Base-by-base conservation (phyloP, 2,329 filamentous ascomycete species). In the Helotiales sp. region DNA sequence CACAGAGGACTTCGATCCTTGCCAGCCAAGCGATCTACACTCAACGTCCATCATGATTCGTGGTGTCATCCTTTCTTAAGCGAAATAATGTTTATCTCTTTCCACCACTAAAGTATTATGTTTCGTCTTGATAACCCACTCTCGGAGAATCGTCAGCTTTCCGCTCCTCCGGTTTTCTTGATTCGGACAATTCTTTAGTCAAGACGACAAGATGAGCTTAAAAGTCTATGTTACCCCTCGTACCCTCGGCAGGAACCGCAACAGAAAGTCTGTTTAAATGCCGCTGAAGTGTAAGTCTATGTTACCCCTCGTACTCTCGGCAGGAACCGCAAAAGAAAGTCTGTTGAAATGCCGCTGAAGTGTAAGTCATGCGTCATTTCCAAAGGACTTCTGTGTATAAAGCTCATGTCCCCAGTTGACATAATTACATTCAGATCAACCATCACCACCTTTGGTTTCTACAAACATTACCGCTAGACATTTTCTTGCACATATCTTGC, bases 101-200 rank as follows among this genome's bases (percentile, higher is more conserved):
- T 59, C 55, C 55, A 59, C 55, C 55, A 59, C 55, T 59, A 15
- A 59, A 11, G 22, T 43, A 26, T n/a, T 40, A 7, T 22, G 55
- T 59, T 43, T 59, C 55, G 22, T 59, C 55, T 43, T 43, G 2
- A 59, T 22, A 26, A 59, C 11, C 20, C n/a, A 13, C 7, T 34
- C n/a, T 30, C 52, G 20, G 3, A 32, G 6, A 54, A 34, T 34
- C 28, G 30, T 34, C 52, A 37, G 30, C 30, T 11, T 8, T 22
- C 30, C 24, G 24, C n/a, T 34, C 7, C n/a, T 34, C 30, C 52
- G 3, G n/a, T 55, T 24, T 6, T 20, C 11, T n/a, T 17, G 2
- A 17, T 54, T n/a, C n/a, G 17, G 28, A 7, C 30, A 55, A 11
- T 17, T 34, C 10, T 30, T n/a, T 22, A n/a, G 13, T 4, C 10